Conservation (phyloP, 805 yeast species). For the Candida railenensis region DNA sequence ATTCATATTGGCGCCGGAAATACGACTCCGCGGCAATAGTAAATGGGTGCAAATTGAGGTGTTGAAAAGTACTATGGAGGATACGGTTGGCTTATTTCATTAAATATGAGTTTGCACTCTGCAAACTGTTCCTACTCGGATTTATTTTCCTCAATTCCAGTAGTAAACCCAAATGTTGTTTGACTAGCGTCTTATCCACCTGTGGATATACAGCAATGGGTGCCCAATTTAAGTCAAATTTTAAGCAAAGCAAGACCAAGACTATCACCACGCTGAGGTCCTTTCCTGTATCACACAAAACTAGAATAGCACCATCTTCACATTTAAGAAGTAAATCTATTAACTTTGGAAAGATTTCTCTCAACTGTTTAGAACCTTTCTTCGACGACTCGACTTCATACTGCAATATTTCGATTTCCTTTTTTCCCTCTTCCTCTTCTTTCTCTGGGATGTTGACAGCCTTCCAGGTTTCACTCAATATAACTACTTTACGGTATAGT, state of each 20-base stretch:
- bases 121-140: constrained; percentile 77
- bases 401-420: constrained; percentile 9
- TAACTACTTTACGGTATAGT: constrained; percentile 14
- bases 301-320: constrained; percentile 25
- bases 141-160: constrained; percentile 52
- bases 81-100: constrained; percentile 32
- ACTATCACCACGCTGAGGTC: constrained; percentile 68
- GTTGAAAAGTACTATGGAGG: no score
- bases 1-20: no score
- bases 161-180: constrained; percentile 54
- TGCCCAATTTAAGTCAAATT: constrained; percentile 45
- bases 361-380: constrained; percentile 63
- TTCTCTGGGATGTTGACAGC: constrained; percentile 9
- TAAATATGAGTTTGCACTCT: constrained; percentile 60
- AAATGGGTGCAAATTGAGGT: no score
- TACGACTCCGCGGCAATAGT: no score
- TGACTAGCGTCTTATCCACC: constrained; percentile 29
- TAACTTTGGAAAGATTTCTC: constrained; percentile 47
- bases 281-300: constrained; percentile 62
- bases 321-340: constrained; percentile 17
- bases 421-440: background rate
- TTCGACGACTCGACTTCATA: constrained; percentile 42
- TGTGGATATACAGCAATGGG: constrained; percentile 34
- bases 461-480: constrained; percentile 22
- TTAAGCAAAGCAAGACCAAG: constrained; percentile 48